Percentiles rank a stretch among this genome's conserved stretches.
phyloP scores from a whole-genome alignment of 2,329 filamentous ascomycete genomes.

The Lasiodiplodia hormozganensis region DNA sequence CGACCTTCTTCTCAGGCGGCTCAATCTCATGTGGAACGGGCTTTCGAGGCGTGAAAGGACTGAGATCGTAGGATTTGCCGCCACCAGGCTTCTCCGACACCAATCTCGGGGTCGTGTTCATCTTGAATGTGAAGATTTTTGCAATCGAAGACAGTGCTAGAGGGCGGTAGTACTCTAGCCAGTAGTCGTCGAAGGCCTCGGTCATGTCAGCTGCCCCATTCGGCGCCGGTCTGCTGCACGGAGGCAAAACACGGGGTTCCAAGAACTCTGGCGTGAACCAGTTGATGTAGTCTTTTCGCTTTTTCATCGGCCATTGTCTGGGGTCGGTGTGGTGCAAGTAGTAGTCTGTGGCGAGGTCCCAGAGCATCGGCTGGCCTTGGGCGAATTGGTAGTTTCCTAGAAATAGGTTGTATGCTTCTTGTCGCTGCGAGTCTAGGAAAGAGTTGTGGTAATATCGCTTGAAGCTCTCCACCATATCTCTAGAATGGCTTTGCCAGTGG shows the following conservation, averaged over 20 bases:
- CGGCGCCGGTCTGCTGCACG: constrained; percentile 46
- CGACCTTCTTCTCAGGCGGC: constrained; percentile 67
- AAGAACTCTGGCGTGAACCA: constrained; percentile 85
- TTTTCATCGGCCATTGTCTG: constrained; percentile 70
- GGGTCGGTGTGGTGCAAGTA: constrained; percentile 93
- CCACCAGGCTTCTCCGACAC: constrained; percentile 76
- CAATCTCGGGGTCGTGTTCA: constrained; percentile 88
- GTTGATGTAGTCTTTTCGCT: constrained; percentile 76
- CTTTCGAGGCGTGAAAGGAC: constrained; percentile 80
- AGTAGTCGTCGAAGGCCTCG: constrained; percentile 86
- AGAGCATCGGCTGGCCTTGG: constrained; percentile 90
- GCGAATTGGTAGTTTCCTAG: constrained; percentile 92
- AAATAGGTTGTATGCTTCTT: constrained; percentile 98
- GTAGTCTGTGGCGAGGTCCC: constrained; percentile 94
- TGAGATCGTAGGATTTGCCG: constrained; percentile 80
- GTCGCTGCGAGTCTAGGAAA: constrained; percentile 94
- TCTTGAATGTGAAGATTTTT: constrained; percentile 91
- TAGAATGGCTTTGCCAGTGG: constrained; percentile 95
- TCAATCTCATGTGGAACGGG: constrained; percentile 34
- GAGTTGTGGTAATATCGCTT: constrained; percentile 99
- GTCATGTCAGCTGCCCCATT: constrained; percentile 43
- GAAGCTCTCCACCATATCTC: constrained; percentile 99
- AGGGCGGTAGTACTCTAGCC: constrained; percentile 95
- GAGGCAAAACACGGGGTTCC: constrained; percentile 66
- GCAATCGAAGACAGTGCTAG: constrained; percentile 84